These are phyloP conservation scores for Marasmius oreades DNA, from an alignment of 1,284 basidiomycete genomes.

Conservation along the genomic window DNA sequence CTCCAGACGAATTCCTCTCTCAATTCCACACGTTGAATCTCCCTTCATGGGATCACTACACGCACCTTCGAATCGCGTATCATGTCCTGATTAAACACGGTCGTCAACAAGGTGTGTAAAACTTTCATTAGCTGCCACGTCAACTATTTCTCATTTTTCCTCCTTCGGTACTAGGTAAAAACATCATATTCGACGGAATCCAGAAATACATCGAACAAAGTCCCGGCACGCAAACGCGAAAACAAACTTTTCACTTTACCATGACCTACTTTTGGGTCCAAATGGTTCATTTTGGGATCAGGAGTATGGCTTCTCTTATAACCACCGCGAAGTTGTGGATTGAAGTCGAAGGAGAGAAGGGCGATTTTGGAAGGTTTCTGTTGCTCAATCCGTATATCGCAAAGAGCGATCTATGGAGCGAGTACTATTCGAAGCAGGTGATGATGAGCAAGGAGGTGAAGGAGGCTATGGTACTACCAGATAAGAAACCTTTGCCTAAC, in stretches of 20 bases:
- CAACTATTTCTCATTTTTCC: not conserved
- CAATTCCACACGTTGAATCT: conserved; percentile 29
- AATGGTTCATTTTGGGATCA: conserved; percentile 40
- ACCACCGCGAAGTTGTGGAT: not conserved
- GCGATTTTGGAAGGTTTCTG: conserved; percentile 29
- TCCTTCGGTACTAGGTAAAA: conserved; percentile 27
- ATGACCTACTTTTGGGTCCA: conserved; percentile 47
- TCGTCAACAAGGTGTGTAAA: conserved; percentile 32
- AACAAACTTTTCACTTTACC: conserved; percentile 36
- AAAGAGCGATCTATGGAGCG: conserved; percentile 31
- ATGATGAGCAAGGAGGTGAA: conserved; percentile 35
- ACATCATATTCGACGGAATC: conserved; percentile 36
- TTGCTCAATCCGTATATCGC: conserved; percentile 33
- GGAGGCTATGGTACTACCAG: conserved; percentile 33
- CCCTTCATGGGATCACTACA: conserved; percentile 41
- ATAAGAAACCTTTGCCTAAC: conserved; percentile 36
- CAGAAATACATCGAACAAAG: conserved; percentile 34
- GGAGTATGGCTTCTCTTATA: conserved; percentile 23
- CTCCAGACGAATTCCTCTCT: conserved; percentile 28
- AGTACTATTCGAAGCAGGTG: conserved; percentile 34
- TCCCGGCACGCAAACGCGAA: conserved; percentile 25
- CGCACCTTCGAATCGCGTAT: conserved; percentile 38
- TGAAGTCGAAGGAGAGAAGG: conserved; percentile 7
- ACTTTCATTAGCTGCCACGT: not conserved
- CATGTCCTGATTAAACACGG: conserved; percentile 32